These are phyloP conservation scores for Plantago lanceolata DNA, from an alignment of 305 asterid genomes.

Conservation along the genomic window DNA sequence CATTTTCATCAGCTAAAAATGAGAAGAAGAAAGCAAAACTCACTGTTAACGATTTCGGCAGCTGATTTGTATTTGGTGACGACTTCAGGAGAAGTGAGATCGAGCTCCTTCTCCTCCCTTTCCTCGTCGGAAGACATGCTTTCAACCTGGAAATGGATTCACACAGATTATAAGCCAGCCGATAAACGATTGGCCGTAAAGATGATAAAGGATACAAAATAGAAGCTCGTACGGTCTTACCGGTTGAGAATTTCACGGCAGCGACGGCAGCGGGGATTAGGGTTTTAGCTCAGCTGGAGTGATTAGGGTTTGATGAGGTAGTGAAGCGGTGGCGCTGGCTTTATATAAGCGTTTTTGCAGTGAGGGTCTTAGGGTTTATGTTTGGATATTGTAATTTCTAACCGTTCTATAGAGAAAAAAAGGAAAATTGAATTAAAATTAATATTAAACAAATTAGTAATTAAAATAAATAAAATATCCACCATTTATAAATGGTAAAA, in stretches of 20 bases:
- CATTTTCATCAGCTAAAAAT: constrained; percentile 10
- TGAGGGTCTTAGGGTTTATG: background rate
- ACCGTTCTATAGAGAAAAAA: background rate
- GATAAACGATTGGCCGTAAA: background rate
- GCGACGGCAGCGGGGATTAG: no score
- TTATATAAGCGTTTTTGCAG: background rate
- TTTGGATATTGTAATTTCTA: no score
- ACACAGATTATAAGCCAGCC: no score
- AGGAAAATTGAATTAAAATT: no score
- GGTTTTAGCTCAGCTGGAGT: background rate
- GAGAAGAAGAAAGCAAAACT: background rate
- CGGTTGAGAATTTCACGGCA: background rate
- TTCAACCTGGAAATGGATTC: constrained; percentile 26
- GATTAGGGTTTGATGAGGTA: background rate
- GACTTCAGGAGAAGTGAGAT: constrained; percentile 61
- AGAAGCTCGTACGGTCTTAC: background rate
- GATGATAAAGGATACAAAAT: no score
- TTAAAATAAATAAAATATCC: no score
- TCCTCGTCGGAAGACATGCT: constrained; percentile 71
- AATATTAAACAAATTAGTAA: no score
- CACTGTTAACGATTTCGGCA: constrained; percentile 65
- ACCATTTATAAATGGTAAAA: no score
- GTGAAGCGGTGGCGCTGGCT: background rate
- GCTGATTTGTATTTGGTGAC: constrained; percentile 69
- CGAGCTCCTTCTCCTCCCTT: constrained; percentile 71